Conservation (phyloP, 495 filamentous ascomycete genomes). For the Hypomontagnella monticulosa region DNA sequence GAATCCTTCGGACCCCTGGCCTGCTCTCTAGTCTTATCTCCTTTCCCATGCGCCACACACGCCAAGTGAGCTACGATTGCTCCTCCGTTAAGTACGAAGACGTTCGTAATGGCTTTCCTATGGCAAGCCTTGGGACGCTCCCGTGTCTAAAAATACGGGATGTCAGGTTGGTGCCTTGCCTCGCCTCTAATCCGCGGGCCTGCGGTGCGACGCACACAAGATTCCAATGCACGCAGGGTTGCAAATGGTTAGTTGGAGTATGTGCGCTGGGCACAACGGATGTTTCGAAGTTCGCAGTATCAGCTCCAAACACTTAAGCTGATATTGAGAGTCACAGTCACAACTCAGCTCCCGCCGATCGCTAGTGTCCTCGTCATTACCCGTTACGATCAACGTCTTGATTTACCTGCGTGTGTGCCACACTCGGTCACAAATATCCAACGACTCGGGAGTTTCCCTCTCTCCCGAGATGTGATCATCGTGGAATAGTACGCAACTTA, state of each 20-base stretch:
- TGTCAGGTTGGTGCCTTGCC: not conserved
- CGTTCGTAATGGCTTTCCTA: not conserved
- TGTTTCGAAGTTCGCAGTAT: constrained; percentile 10
- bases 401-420: constrained; percentile 9
- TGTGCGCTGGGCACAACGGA: constrained; percentile 9
- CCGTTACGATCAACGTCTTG: not conserved
- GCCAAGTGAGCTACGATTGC: constrained; percentile 8
- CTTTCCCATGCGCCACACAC: not conserved
- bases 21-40: not conserved
- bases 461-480: not conserved
- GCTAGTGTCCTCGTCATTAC: not conserved
- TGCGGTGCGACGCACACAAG: constrained; percentile 27
- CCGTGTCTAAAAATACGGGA: constrained; percentile 37
- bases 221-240: constrained; percentile 16
- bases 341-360: not conserved
- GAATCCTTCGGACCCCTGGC: constrained; percentile 26
- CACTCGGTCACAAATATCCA: not conserved
- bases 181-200: constrained; percentile 14
- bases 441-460: not conserved
- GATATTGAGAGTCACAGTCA: too few species aligned
- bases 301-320: not conserved
- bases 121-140: not conserved
- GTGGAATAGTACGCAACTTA: not conserved
- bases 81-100: not conserved
- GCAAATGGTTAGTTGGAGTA: constrained; percentile 15